Evolutionary conservation across 2,329 filamentous ascomycete genomes (phyloP).

Genomic region (Ustilaginoidea virens): DNA sequence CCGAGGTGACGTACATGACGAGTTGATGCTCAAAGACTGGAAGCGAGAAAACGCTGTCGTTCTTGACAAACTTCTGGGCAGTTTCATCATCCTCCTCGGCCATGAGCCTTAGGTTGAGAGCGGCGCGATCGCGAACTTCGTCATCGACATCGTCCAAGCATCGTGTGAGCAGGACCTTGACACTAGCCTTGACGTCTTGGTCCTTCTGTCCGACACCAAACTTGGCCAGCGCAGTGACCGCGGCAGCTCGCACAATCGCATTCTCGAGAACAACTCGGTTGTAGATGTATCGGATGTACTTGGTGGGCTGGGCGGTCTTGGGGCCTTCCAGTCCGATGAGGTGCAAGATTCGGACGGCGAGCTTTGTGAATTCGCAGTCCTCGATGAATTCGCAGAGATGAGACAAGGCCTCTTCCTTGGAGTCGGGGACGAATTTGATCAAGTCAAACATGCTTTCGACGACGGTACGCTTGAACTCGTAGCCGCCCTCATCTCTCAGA

Average conservation of each 20-base stretch:
- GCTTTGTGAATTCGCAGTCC: slow-evolving; percentile 97
- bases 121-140: slow-evolving; percentile 90
- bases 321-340: slow-evolving; percentile 88
- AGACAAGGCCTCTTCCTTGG: slow-evolving; percentile 66
- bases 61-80: slow-evolving; percentile 80
- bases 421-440: slow-evolving; percentile 95
- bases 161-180: slow-evolving; percentile 78
- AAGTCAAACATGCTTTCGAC: slow-evolving; percentile 99
- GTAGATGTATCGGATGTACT: slow-evolving; percentile 99
- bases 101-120: slow-evolving; percentile 85
- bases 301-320: slow-evolving; percentile 88
- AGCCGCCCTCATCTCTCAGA: slow-evolving; percentile 88
- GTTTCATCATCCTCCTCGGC: slow-evolving; percentile 79
- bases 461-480: slow-evolving; percentile 94
- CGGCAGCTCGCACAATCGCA: slow-evolving; percentile 84
- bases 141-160: slow-evolving; percentile 96
- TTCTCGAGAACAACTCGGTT: slow-evolving; percentile 97
- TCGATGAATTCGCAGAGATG: slow-evolving; percentile 99
- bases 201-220: slow-evolving; percentile 96
- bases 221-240: slow-evolving; percentile 89
- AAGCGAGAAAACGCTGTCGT: slow-evolving; percentile 89
- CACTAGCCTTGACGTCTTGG: slow-evolving; percentile 89
- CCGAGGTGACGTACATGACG: slow-evolving; percentile 91
- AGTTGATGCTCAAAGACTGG: slow-evolving; percentile 94
- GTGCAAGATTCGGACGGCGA: slow-evolving; percentile 89